phyloP scores from a whole-genome alignment of 768 basidiomycete genomes.

The Hypsizygus marmoreus region DNA sequence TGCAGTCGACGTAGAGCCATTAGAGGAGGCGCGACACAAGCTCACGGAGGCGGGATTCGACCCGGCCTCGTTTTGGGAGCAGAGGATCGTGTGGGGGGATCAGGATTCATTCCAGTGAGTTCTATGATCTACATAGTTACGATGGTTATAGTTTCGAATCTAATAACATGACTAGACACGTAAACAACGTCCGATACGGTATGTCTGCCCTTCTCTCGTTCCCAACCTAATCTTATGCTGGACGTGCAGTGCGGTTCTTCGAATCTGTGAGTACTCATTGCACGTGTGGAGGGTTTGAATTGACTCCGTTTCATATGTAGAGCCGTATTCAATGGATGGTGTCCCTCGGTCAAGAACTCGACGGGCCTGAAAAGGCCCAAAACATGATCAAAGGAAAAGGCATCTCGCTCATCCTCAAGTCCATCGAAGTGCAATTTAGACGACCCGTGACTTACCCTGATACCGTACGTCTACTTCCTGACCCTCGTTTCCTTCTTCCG shows the following conservation, averaged over 20 bases:
- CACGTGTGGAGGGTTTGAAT: background rate
- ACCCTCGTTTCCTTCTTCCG: constrained; percentile 16
- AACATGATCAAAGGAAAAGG: constrained; percentile 66
- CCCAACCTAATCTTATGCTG: constrained; percentile 3
- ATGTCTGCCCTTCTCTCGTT: constrained; percentile 19
- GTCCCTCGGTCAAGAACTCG: constrained; percentile 57
- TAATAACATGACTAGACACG: constrained; percentile 53
- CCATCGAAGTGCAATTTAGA: constrained; percentile 64
- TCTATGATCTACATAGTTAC: background rate
- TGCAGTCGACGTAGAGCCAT: constrained; percentile 17
- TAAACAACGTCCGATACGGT: constrained; percentile 80
- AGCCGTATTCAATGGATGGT: constrained; percentile 71
- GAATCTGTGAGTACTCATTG: constrained; percentile 54
- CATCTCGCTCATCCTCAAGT: constrained; percentile 75
- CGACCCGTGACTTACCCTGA: constrained; percentile 78
- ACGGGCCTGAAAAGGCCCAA: constrained; percentile 54
- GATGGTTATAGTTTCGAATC: constrained; percentile 1
- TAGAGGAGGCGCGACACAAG: constrained; percentile 43
- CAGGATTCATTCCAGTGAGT: constrained; percentile 78
- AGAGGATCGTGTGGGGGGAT: constrained; percentile 78
- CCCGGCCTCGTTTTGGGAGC: constrained; percentile 73
- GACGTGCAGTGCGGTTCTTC: constrained; percentile 59
- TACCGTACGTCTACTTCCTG: constrained; percentile 47
- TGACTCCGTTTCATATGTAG: constrained; percentile 32
- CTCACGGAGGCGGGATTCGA: constrained; percentile 55